Evolutionary conservation across 257 asterid species (phyloP).

Genomic region (Thymus quinquecostatus): DNA sequence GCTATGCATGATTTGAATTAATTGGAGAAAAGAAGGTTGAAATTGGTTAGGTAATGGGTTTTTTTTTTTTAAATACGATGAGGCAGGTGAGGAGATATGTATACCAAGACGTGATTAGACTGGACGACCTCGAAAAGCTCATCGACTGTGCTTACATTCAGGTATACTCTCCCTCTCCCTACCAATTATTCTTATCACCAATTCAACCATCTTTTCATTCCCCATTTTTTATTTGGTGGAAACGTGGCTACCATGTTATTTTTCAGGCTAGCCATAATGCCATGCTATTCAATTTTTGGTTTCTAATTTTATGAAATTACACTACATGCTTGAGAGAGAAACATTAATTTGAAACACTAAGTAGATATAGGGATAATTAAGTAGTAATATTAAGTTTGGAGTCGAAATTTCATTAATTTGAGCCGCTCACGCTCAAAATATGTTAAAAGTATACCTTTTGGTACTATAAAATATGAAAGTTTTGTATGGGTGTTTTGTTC

Average conservation of each 20-base stretch:
- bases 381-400: too few relatives aligned
- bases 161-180: conserved; percentile 36
- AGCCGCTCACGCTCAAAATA: too few relatives aligned
- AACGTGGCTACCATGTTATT: conserved; percentile 31
- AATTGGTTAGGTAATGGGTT: too few relatives aligned
- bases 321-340: too few relatives aligned
- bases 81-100: conserved; percentile 85
- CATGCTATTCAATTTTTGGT: too few relatives aligned
- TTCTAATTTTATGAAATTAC: too few relatives aligned
- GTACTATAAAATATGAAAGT: too few relatives aligned
- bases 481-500: too few relatives aligned
- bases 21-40: neutral
- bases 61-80: neutral
- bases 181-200: neutral
- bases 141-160: conserved; percentile 78
- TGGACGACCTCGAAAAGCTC: conserved; percentile 87
- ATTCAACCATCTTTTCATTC: neutral
- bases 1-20: neutral
- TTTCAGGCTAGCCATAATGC: neutral
- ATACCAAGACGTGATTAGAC: conserved; percentile 76
- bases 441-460: too few relatives aligned
- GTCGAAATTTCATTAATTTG: too few relatives aligned
- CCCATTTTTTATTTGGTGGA: neutral
- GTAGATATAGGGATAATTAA: too few relatives aligned
- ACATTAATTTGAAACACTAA: too few relatives aligned